These are phyloP conservation scores for Tetraselmis striata DNA, from an alignment of 139 green algal genomes.

Conservation along the genomic window DNA sequence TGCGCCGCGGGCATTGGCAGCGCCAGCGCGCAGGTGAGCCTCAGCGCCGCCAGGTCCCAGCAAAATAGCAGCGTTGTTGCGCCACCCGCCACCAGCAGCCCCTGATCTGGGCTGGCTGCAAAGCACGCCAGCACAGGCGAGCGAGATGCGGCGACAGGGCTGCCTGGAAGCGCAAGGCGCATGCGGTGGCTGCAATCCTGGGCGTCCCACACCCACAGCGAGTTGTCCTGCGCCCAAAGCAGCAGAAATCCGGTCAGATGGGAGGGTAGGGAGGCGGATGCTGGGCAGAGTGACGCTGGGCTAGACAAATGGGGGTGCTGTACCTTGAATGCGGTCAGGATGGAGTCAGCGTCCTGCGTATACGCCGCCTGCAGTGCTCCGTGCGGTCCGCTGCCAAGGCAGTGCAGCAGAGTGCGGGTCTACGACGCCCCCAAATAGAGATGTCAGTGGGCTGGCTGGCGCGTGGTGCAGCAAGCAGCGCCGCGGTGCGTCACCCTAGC, in stretches of 20 bases:
- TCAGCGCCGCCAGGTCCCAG: slow-evolving; percentile 5
- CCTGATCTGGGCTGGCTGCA: background rate
- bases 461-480: background rate
- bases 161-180: background rate
- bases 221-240: background rate
- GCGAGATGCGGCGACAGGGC: no score
- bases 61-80: background rate
- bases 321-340: slow-evolving; percentile 30
- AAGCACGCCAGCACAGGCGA: background rate
- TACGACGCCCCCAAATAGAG: no score
- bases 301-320: slow-evolving; percentile 27
- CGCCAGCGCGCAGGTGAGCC: slow-evolving; percentile 17
- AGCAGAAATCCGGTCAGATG: no score
- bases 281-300: slow-evolving; percentile 24
- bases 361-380: slow-evolving; percentile 20
- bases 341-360: slow-evolving; percentile 13
- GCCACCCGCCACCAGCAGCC: background rate
- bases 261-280: slow-evolving; percentile 2
- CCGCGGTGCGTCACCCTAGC: background rate
- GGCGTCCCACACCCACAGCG: background rate
- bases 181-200: background rate
- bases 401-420: slow-evolving; percentile 22
- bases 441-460: background rate
- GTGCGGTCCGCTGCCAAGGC: slow-evolving; percentile 28
- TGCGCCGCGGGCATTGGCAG: background rate